Base-by-base conservation (phyloP, 805 yeast genomes). In the Saccharomycopsis sp. region DNA sequence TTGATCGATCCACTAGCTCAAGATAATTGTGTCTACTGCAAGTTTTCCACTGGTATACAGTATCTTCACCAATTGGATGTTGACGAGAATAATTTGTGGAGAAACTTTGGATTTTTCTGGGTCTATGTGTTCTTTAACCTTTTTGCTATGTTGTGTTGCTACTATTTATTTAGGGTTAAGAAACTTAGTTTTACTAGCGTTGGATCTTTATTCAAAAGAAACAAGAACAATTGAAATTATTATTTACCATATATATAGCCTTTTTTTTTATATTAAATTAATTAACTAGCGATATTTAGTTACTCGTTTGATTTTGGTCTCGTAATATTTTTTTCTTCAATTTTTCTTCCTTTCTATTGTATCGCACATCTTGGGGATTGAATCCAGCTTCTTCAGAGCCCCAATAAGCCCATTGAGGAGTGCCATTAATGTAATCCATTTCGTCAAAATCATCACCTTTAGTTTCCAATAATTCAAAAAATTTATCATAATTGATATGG, bases 361-460 rank as follows among this genome's bases (percentile, higher is more conserved):
- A 79, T 56, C 81, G 72, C 0, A 79, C 76, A 62, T 88, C 96
- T 2, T 72, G 85, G 2, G 97, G 97, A 53, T 82, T 86, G 67
- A 88, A 88, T 1, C 97, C 97, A 14, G 86, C 95, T 54, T 79
- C 76, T 11, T 74, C 72, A 19, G 89, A 77, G 1, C 95, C 97
- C 76, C 86, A 88, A 47, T 80, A 72, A 0, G 97, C 96, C 95
- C 95, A 88, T 24, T 72, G 76, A 0, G 96, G 96, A 0, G 97
- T 88, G 54, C 79, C 80, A 13, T 79, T 70, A 23, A 82, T 68
- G 59, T 88, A 88, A 55, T 89, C 96, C 72, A 85, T 64, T 43
- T 87, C 89, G 16, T 72, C 76, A 59, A 88, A 88, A 14, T 72
- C 73, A 47, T 67, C 61, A 1, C 94, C 95, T 23, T 73, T 63